Evolutionary conservation across 208 protist species (phyloP).

Genomic region (Leishmania tropica): DNA sequence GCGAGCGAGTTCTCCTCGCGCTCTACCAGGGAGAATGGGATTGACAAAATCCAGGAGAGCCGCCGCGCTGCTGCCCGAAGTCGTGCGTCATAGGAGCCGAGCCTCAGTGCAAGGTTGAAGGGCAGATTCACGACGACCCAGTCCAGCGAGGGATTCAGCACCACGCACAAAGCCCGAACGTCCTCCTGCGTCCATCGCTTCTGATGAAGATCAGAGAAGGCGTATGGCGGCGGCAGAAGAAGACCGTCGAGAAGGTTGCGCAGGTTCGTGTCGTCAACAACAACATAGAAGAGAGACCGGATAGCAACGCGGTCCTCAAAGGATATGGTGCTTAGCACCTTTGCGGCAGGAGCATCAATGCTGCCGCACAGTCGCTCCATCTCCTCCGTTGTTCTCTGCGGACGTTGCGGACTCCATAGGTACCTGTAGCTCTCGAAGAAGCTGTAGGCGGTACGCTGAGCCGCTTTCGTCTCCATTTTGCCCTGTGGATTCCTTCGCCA

Average conservation of each 20-base stretch:
- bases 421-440: slow-evolving; percentile 64
- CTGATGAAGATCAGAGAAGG: slow-evolving; percentile 33
- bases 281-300: slow-evolving; percentile 65
- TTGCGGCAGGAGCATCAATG: background rate
- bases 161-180: slow-evolving; percentile 39
- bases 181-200: slow-evolving; percentile 44
- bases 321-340: slow-evolving; percentile 23
- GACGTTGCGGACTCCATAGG: slow-evolving; percentile 59
- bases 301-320: slow-evolving; percentile 66
- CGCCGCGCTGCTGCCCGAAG: slow-evolving; percentile 66
- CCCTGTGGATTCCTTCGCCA: background rate
- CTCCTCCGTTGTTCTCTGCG: slow-evolving; percentile 31
- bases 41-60: slow-evolving; percentile 66
- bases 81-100: slow-evolving; percentile 71
- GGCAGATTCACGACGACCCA: slow-evolving; percentile 61
- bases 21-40: slow-evolving; percentile 70
- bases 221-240: slow-evolving; percentile 70
- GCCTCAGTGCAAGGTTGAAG: slow-evolving; percentile 61
- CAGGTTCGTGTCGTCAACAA: slow-evolving; percentile 44
- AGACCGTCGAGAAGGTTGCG: slow-evolving; percentile 69
- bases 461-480: background rate
- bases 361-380: slow-evolving; percentile 16
- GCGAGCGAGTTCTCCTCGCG: slow-evolving; percentile 40
- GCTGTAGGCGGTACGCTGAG: slow-evolving; percentile 2
- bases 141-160: slow-evolving; percentile 52